Percentiles rank a stretch among this genome's conserved stretches.
These are phyloP conservation scores for Thalassiosira mediterranea DNA, from an alignment of 352 stramenopile species.

Conservation along the genomic window DNA sequence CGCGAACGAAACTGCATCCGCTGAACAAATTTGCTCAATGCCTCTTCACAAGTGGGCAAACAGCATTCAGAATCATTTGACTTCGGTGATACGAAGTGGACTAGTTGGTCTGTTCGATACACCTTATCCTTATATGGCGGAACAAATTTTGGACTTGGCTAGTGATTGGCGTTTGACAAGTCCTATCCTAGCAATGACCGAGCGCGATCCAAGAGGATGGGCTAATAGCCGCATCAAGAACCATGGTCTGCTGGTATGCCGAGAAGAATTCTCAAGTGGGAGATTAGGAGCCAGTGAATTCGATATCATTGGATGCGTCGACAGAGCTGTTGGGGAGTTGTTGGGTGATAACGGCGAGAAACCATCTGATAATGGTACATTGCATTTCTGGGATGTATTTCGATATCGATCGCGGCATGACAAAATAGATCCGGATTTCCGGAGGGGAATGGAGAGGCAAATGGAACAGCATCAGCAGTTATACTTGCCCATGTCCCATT, in stretches of 20 bases:
- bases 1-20: not conserved
- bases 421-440: slow-evolving; percentile 16
- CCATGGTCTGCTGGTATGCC: slow-evolving; percentile 46
- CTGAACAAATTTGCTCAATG: slow-evolving; percentile 24
- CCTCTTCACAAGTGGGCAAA: slow-evolving; percentile 33
- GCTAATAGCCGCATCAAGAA: slow-evolving; percentile 42
- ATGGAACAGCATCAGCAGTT: slow-evolving; percentile 51
- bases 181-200: slow-evolving; percentile 45
- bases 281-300: slow-evolving; percentile 45
- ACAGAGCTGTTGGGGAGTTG: slow-evolving; percentile 7
- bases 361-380: not conserved
- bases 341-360: not conserved
- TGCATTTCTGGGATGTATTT: slow-evolving; percentile 57
- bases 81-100: slow-evolving; percentile 26
- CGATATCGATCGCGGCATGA: slow-evolving; percentile 39
- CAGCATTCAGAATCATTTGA: slow-evolving; percentile 28
- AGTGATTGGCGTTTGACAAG: slow-evolving; percentile 1
- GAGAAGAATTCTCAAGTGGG: slow-evolving; percentile 37
- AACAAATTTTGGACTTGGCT: slow-evolving; percentile 34
- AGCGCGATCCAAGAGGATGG: slow-evolving; percentile 44
- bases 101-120: slow-evolving; percentile 56
- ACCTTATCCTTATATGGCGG: slow-evolving; percentile 46
- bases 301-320: slow-evolving; percentile 47
- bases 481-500: slow-evolving; percentile 35
- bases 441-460: slow-evolving; percentile 38